These are phyloP conservation scores for Tylopilus cervinicoccineus DNA, from an alignment of 768 basidiomycete species.

Conservation along the genomic window DNA sequence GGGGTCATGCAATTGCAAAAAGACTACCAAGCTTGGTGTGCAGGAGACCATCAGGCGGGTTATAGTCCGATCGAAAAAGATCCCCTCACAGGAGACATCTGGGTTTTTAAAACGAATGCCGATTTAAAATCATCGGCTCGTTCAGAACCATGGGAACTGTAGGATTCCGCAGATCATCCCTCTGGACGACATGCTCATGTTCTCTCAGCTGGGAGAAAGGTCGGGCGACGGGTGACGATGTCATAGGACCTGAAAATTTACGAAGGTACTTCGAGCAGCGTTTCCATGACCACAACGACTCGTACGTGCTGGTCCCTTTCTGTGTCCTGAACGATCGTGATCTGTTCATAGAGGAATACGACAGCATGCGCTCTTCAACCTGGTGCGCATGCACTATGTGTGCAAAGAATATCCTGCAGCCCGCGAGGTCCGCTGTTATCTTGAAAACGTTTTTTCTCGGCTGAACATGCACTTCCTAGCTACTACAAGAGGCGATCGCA, in stretches of 20 bases:
- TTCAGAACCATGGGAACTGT: constrained; percentile 58
- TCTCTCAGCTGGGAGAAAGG: constrained; percentile 61
- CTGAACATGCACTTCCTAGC: constrained; percentile 36
- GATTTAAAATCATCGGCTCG: constrained; percentile 68
- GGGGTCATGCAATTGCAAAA: constrained; percentile 63
- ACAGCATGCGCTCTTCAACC: constrained; percentile 73
- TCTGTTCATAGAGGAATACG: constrained; percentile 56
- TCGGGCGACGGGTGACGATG: constrained; percentile 63
- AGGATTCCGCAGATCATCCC: constrained; percentile 19
- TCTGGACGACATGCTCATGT: background rate
- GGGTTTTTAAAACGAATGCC: constrained; percentile 56
- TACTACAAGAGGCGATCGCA: constrained; percentile 71
- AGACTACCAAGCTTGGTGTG: constrained; percentile 65
- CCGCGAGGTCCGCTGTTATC: constrained; percentile 46
- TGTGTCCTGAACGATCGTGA: background rate
- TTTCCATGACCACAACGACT: constrained; percentile 77
- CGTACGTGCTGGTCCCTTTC: constrained; percentile 44
- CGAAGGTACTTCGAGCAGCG: constrained; percentile 82
- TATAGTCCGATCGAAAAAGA: constrained; percentile 51
- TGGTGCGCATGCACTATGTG: constrained; percentile 75
- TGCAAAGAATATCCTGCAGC: constrained; percentile 66
- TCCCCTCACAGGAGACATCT: constrained; percentile 44
- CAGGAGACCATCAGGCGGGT: constrained; percentile 43
- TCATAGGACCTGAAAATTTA: constrained; percentile 63
- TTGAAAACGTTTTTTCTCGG: background rate